A percentile compares a stretch with the other conserved stretches of the same genome.
Evolutionary conservation across 2,329 filamentous ascomycete species (phyloP).

Genomic region (Aspergillus tubingensis): DNA sequence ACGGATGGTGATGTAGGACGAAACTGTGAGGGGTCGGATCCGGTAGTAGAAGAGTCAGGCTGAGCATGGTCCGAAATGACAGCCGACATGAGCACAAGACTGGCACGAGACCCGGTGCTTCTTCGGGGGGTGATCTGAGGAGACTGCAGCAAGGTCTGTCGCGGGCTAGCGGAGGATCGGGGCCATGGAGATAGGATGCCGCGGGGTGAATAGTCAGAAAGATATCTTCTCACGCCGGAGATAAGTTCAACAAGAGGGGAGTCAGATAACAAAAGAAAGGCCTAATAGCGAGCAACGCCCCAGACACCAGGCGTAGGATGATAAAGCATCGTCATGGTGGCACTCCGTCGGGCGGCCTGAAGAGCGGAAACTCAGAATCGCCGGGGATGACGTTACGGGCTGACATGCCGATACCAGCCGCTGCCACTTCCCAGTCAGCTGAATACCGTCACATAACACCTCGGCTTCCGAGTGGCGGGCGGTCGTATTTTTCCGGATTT

Average conservation of each 20-base stretch:
- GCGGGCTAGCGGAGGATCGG: slow-evolving; percentile 34
- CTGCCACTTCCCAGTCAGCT: slow-evolving; percentile 12
- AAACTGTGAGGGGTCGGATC: slow-evolving; percentile 13
- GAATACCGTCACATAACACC: slow-evolving; percentile 25
- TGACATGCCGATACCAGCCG: slow-evolving; percentile 39
- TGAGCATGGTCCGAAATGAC: slow-evolving; percentile 33
- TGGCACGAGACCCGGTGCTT: slow-evolving; percentile 15
- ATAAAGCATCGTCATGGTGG: slow-evolving; percentile 17
- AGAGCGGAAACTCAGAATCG: slow-evolving; percentile 16
- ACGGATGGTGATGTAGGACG: slow-evolving; percentile 18
- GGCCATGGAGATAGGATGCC: slow-evolving; percentile 22
- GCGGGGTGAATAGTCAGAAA: background rate
- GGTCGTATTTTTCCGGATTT: slow-evolving; percentile 5
- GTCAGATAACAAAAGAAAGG: background rate
- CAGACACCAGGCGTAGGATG: slow-evolving; percentile 1
- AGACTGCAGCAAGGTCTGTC: slow-evolving; percentile 15
- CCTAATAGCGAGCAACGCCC: background rate
- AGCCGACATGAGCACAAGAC: slow-evolving; percentile 28
- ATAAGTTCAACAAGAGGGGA: background rate
- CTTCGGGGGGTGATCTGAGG: slow-evolving; percentile 17
- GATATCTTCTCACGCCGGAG: slow-evolving; percentile 4
- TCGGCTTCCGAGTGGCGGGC: slow-evolving; percentile 23
- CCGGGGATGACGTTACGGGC: slow-evolving; percentile 21
- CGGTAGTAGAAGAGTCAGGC: slow-evolving; percentile 18
- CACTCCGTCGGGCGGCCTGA: slow-evolving; percentile 20